A percentile compares a stretch with the other conserved stretches of the same genome.
phyloP scores from a whole-genome alignment of 805 yeast genomes.

The Myxozyma nipponensis region DNA sequence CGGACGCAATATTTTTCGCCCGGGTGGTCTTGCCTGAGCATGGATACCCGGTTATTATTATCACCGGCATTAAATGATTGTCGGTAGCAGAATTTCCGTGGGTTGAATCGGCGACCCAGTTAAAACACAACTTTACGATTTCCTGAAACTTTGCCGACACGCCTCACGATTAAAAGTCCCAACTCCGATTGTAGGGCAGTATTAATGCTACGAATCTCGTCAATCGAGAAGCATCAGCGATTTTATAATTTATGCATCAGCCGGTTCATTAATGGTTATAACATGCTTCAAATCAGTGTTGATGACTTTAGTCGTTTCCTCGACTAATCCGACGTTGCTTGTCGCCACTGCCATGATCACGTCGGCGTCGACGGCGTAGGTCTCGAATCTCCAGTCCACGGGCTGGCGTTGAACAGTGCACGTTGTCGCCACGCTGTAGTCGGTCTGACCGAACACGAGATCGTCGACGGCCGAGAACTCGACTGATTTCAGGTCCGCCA shows the following conservation, averaged over 20 bases:
- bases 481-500: constrained; percentile 36
- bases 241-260: no score
- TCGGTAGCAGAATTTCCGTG: no score
- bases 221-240: no score
- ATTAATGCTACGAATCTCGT: no score
- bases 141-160: no score
- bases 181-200: no score
- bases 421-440: background rate
- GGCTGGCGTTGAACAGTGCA: background rate
- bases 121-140: no score
- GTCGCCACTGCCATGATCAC: constrained; percentile 21
- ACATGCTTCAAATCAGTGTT: constrained; percentile 1
- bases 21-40: constrained; percentile 77
- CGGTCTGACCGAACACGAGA: background rate
- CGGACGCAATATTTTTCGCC: constrained; percentile 52
- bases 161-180: no score
- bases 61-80: constrained; percentile 69
- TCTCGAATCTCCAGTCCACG: constrained; percentile 22
- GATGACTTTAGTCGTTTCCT: background rate
- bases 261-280: background rate
- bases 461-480: constrained; percentile 32
- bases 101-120: no score
- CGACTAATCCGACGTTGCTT: constrained; percentile 1
- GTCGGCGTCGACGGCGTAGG: constrained; percentile 3
- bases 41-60: constrained; percentile 82